Conservation (phyloP, 2,329 filamentous ascomycete species). For the Venturia nashicola region DNA sequence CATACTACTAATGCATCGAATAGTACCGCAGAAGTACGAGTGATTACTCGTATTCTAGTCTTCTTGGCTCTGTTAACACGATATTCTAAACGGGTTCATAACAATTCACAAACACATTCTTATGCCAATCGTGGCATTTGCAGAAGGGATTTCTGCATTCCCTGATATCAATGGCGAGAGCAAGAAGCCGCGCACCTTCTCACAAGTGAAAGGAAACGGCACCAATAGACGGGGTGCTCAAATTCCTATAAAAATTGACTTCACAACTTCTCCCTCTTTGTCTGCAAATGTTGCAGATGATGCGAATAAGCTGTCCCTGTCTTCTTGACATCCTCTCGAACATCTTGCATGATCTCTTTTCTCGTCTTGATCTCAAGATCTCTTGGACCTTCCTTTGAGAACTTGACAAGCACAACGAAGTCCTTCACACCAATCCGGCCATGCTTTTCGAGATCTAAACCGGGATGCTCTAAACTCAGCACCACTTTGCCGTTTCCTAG, state of each 20-base stretch:
- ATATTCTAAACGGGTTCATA: too few relatives aligned
- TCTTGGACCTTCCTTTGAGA: slow-evolving; percentile 43
- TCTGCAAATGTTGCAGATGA: slow-evolving; percentile 6
- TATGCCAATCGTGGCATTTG: too few relatives aligned
- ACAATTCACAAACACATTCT: too few relatives aligned
- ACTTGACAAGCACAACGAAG: slow-evolving; percentile 44
- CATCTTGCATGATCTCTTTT: slow-evolving; percentile 17
- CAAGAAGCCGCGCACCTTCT: too few relatives aligned
- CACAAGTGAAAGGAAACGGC: too few relatives aligned
- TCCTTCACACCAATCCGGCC: slow-evolving; percentile 39
- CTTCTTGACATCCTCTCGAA: background rate
- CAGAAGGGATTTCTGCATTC: too few relatives aligned
- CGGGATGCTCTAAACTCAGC: slow-evolving; percentile 41
- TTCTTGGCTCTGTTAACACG: too few relatives aligned
- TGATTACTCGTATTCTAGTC: too few relatives aligned
- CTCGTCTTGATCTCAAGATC: slow-evolving; percentile 38
- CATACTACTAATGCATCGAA: too few relatives aligned
- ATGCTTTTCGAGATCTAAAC: slow-evolving; percentile 39
- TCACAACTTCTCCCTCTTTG: background rate
- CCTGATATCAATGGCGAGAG: too few relatives aligned
- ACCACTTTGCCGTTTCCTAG: slow-evolving; percentile 38
- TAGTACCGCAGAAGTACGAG: too few relatives aligned
- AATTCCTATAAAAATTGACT: background rate
- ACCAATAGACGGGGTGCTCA: background rate
- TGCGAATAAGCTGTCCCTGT: slow-evolving; percentile 2